Percentiles rank a stretch among this genome's conserved stretches.
Conservation (phyloP, 2,329 filamentous ascomycete genomes). For the Penicillium brasilianum region DNA sequence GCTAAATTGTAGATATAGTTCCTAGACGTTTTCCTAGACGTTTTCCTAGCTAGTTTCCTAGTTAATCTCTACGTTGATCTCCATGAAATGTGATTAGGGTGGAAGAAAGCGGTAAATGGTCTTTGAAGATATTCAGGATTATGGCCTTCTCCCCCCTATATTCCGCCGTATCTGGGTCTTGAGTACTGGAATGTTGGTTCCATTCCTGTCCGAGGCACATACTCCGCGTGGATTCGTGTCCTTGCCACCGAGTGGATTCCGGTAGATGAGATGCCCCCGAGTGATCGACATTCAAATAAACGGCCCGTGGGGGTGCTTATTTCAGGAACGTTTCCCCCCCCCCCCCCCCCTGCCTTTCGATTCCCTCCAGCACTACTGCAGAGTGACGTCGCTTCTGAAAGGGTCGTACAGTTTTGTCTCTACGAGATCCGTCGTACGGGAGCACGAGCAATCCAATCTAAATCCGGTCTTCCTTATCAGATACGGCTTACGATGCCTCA, state of each 20-base stretch:
- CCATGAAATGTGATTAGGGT: no score
- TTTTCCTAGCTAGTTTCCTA: no score
- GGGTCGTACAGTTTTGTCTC: no score
- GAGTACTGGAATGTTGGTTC: not conserved
- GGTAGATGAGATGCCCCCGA: slow-evolving; percentile 7
- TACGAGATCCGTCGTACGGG: slow-evolving; percentile 2
- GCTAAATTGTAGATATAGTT: no score
- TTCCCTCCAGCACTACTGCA: slow-evolving; percentile 11
- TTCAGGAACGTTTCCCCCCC: slow-evolving; percentile 7
- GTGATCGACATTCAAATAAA: slow-evolving; percentile 21
- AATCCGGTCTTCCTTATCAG: not conserved
- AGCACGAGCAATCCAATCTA: not conserved
- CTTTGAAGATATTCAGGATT: no score
- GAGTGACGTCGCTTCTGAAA: slow-evolving; percentile 16
- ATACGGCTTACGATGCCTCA: slow-evolving; percentile 15
- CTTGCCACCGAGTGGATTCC: slow-evolving; percentile 21
- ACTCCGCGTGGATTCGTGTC: not conserved
- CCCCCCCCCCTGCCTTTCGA: not conserved
- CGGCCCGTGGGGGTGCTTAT: not conserved
- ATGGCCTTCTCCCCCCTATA: no score
- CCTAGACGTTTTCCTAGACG: no score
- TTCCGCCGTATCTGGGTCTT: not conserved
- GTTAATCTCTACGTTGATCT: no score
- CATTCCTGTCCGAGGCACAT: not conserved
- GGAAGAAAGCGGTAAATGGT: no score